phyloP scores from a whole-genome alignment of 805 yeast genomes.

The Yamadazyma phyllophila region DNA sequence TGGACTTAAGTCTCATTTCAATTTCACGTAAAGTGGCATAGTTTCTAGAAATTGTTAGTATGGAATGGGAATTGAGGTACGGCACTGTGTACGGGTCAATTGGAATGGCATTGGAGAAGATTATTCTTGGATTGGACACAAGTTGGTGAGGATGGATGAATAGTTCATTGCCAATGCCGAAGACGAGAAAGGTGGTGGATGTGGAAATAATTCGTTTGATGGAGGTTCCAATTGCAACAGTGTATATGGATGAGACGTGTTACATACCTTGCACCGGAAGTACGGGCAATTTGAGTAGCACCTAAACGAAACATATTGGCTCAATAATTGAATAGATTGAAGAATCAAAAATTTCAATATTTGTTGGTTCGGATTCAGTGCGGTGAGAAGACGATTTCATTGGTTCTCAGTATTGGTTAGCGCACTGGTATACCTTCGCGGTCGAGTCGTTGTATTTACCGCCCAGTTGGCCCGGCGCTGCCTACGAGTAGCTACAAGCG shows the following conservation, averaged over 20 bases:
- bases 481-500: no score
- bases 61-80: neutral
- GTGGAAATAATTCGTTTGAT: neutral
- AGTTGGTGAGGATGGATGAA: neutral
- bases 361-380: constrained; percentile 13
- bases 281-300: constrained; percentile 50
- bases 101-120: neutral
- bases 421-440: constrained; percentile 6
- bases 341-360: constrained; percentile 7
- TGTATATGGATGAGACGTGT: neutral
- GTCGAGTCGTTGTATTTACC: no score
- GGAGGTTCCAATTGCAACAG: neutral
- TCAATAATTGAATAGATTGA: constrained; percentile 11
- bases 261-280: constrained; percentile 52
- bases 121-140: no score
- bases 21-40: constrained; percentile 99
- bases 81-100: neutral
- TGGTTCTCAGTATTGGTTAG: constrained; percentile 15
- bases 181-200: neutral
- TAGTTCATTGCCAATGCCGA: neutral
- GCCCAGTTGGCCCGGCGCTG: no score
- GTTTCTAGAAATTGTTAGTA: constrained; percentile 54
- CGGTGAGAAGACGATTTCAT: constrained; percentile 17
- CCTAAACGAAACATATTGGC: constrained; percentile 52
- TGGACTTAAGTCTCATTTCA: constrained; percentile 95